Evolutionary conservation across 2,329 filamentous ascomycete species (phyloP).

Genomic region (Mycosphaerelloides madeirae): DNA sequence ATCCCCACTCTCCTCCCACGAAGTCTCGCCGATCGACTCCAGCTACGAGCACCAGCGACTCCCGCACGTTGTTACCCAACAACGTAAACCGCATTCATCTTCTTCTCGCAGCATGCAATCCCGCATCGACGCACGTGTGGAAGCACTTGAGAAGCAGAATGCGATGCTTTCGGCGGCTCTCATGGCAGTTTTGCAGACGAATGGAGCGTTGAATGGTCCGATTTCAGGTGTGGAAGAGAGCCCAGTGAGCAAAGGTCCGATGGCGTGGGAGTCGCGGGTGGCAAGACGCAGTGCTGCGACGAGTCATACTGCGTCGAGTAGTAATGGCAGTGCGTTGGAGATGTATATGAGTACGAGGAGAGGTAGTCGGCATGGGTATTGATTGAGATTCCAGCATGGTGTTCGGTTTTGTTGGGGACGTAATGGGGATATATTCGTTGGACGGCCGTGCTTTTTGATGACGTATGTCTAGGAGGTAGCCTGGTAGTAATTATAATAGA

Average conservation of each 20-base stretch:
- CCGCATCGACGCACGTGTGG: slow-evolving; percentile 32
- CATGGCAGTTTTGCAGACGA: slow-evolving; percentile 37
- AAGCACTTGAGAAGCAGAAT: slow-evolving; percentile 38
- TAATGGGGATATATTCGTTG: not conserved
- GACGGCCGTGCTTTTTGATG: slow-evolving; percentile 4
- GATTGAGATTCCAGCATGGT: not conserved
- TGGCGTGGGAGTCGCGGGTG: slow-evolving; percentile 29
- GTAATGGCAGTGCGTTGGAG: slow-evolving; percentile 33
- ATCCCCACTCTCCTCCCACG: slow-evolving; percentile 19
- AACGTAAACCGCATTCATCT: slow-evolving; percentile 8
- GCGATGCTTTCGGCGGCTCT: slow-evolving; percentile 37
- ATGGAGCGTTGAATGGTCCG: slow-evolving; percentile 31
- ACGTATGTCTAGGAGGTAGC: slow-evolving; percentile 5
- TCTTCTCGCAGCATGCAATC: slow-evolving; percentile 12
- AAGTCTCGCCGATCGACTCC: slow-evolving; percentile 17
- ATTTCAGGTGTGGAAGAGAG: slow-evolving; percentile 6
- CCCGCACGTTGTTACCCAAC: slow-evolving; percentile 23
- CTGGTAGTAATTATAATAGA: slow-evolving; percentile 1
- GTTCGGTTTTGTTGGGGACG: not conserved
- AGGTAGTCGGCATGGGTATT: slow-evolving; percentile 11
- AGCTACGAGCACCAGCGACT: slow-evolving; percentile 11
- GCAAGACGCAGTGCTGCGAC: slow-evolving; percentile 26
- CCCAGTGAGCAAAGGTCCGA: slow-evolving; percentile 11
- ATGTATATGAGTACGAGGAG: slow-evolving; percentile 31
- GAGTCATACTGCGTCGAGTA: slow-evolving; percentile 23